phyloP scores from a whole-genome alignment of 805 yeast genomes.

The Torulaspora delbrueckii region DNA sequence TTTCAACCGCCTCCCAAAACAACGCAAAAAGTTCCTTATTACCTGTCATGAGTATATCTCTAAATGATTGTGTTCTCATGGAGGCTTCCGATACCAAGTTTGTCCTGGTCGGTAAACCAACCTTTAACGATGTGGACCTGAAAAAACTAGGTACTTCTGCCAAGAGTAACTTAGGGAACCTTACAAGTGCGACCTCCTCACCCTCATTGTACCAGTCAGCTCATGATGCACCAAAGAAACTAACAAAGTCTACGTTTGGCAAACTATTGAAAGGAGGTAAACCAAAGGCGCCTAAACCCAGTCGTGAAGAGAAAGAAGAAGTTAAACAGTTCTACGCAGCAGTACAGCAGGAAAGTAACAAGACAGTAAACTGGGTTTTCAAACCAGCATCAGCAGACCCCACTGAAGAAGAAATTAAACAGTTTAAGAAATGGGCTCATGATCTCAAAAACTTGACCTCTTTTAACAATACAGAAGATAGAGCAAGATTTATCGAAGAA shows the following conservation, averaged over 20 bases:
- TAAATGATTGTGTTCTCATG: slow-evolving; percentile 35
- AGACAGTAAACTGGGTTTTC: slow-evolving; percentile 28
- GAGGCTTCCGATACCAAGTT: slow-evolving; percentile 39
- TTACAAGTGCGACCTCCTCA: slow-evolving; percentile 3
- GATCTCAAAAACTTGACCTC: slow-evolving; percentile 51
- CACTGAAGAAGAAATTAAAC: slow-evolving; percentile 41
- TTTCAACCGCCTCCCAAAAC: slow-evolving; percentile 10
- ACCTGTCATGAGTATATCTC: slow-evolving; percentile 41
- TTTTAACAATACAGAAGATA: slow-evolving; percentile 43
- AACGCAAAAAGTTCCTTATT: slow-evolving; percentile 43
- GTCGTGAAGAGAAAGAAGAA: slow-evolving; percentile 9
- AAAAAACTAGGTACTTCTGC: slow-evolving; percentile 23
- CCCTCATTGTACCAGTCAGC: slow-evolving; percentile 5
- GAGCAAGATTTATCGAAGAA: slow-evolving; percentile 46
- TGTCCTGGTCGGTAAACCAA: slow-evolving; percentile 35
- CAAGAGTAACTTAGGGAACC: slow-evolving; percentile 27
- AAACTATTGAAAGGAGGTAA: slow-evolving; percentile 22
- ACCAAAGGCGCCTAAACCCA: slow-evolving; percentile 6
- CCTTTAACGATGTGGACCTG: slow-evolving; percentile 19
- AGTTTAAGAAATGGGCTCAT: slow-evolving; percentile 49
- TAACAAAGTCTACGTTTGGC: slow-evolving; percentile 20
- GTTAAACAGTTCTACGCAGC: slow-evolving; percentile 11
- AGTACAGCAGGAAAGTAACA: slow-evolving; percentile 15
- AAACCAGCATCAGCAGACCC: slow-evolving; percentile 28
- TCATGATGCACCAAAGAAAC: slow-evolving; percentile 17